Evolutionary conservation across 1,284 basidiomycete species (phyloP), one percentile per base, ranked within the genome.

Genomic region (Boletus sp.): DNA sequence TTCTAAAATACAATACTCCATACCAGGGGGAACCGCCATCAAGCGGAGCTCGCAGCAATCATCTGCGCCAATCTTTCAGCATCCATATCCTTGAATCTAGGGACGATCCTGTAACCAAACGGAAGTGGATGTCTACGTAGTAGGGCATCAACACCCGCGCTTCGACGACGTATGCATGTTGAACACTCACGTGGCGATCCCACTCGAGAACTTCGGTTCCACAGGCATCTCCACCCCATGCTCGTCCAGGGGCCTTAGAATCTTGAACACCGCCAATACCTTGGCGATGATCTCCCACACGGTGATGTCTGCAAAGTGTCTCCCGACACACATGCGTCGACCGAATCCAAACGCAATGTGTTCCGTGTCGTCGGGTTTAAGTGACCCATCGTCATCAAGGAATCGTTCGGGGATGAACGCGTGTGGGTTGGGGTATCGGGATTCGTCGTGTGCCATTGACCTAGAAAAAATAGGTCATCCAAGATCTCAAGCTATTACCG

Each of bases 401-500:
- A 54, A 59, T 5, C 51, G 44, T 4, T 56, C 57, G 0, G 54
- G 57, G 5, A 59, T 19, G 30, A 59, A 57, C 3, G 19, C 1
- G 5, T 54, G 8, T 16, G 54, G 19, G 16, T 57, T 34, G 3
- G 46, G 41, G 20, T 43, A 57, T 13, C 14, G 14, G 7, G 29
- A 14, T 30, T 30, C 29, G 14, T 30, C 29, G 29, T 30, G 29
- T 30, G 29, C 32, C 54, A 56, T 59, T 8, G 54, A 42, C 57
- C 52, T 58, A 5, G 8, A 7, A 9, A 4, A 16, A 23, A n/a
- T n/a, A n/a, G n/a, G n/a, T n/a, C n/a, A n/a, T n/a, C n/a, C n/a
- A 5, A 1, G 1, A 14, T 29, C 5, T 36, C 20, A 16, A 9
- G 14, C 5, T 0, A 2, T 16, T 8, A 8, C 7, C 6, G 8